Evolutionary conservation across 352 stramenopile genomes (phyloP), one percentile per base, ranked within the genome.

Genomic region (Stramenopiles sp.): DNA sequence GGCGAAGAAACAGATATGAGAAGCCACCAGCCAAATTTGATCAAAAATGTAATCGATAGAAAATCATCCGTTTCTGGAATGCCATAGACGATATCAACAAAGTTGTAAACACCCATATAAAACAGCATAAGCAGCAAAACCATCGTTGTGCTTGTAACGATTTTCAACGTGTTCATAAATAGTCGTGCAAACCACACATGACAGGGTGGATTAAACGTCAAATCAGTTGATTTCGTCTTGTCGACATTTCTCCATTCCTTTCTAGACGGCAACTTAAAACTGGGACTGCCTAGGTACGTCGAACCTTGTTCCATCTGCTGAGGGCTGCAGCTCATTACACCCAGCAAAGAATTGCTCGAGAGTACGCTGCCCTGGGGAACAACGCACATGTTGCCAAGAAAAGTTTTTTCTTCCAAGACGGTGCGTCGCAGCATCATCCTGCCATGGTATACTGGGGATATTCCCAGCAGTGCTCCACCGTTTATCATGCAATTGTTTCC

Each of bases 401-500:
- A 71, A 4, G 53, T 71, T 71, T 71, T 71, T 71, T 71, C 6
- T 4, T 6, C 2, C 35, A 71, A 6, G 31, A 2, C 4, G 53
- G 53, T 6, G 6, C 6, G 2, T 2, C 6, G 2, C 35, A 71
- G 35, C 33, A 71, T 31, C 53, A 71, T 6, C 12, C 12, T 31
- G 4, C 53, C 53, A 6, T 6, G 35, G 35, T 6, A 71, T 6
- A 71, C 6, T 2, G 53, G 53, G 35, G 53, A 31, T 6, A 71
- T 71, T 6, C 53, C 53, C 4, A 71, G 53, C 35, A 71, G 35
- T 6, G 53, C 53, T 35, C 53, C 53, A 6, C 53, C 53, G 35
- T 71, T 71, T 35, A 71, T 71, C 53, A 71, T 71, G 53, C 53
- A 71, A 71, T 71, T 31, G 4, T 71, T 71, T 4, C 53, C 53